A percentile compares a stretch with the other conserved stretches of the same genome.
phyloP scores from a whole-genome alignment of 2,329 filamentous ascomycete species.

The Tolypocladium cylindrosporum region DNA sequence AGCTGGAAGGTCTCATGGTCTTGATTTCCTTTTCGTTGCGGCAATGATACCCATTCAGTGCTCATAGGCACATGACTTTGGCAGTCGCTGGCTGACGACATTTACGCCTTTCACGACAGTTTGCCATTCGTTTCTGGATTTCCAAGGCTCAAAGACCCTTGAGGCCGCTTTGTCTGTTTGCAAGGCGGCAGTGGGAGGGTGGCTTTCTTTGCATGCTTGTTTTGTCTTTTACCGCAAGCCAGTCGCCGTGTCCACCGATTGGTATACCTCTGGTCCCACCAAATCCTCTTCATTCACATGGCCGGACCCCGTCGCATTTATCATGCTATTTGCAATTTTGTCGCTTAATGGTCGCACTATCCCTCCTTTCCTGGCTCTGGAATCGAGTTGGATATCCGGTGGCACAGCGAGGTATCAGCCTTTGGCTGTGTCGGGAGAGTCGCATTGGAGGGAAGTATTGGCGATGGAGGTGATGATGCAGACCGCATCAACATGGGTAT shows the following conservation, averaged over 20 bases:
- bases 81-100: conserved; percentile 1
- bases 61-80: background rate
- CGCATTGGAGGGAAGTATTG: background rate
- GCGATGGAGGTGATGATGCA: background rate
- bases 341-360: background rate
- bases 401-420: background rate
- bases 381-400: background rate
- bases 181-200: background rate
- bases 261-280: conserved; percentile 14
- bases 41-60: conserved; percentile 4
- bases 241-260: conserved; percentile 6
- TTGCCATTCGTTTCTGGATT: background rate
- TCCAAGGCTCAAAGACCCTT: background rate
- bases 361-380: background rate
- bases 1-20: background rate
- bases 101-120: conserved; percentile 1
- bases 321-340: conserved; percentile 1
- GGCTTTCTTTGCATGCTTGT: background rate
- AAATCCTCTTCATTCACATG: background rate
- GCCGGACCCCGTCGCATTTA: background rate
- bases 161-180: background rate
- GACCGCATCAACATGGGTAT: background rate
- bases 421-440: background rate
- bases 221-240: background rate
- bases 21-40: conserved; percentile 3